A percentile compares a stretch with the other conserved stretches of the same genome.
Evolutionary conservation across 1,284 basidiomycete genomes (phyloP).

Genomic region (Anthracocystis panici-leucophaei): DNA sequence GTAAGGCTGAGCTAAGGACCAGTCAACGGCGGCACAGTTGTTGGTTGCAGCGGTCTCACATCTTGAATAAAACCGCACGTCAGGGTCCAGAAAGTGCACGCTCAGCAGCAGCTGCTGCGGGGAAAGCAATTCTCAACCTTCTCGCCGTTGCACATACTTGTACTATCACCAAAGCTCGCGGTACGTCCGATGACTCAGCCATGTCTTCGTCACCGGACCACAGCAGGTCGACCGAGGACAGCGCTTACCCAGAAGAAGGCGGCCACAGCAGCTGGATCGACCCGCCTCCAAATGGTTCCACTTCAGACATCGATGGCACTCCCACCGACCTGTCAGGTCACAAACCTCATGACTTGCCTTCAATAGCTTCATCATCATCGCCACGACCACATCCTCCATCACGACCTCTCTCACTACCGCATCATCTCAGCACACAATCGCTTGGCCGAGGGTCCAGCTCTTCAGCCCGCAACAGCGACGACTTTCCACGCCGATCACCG

Average conservation of each 20-base stretch:
- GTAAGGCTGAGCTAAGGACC: slow-evolving; percentile 9
- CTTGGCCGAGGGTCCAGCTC: slow-evolving; percentile 20
- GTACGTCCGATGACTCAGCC: slow-evolving; percentile 2
- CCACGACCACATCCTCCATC: background rate
- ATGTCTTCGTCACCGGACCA: slow-evolving; percentile 25
- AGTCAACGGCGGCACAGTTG: background rate
- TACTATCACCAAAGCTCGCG: background rate
- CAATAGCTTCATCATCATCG: slow-evolving; percentile 12
- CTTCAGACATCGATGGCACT: too few species aligned
- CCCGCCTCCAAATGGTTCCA: background rate
- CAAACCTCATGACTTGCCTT: background rate
- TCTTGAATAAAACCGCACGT: background rate
- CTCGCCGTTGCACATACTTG: background rate
- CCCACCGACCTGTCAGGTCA: background rate
- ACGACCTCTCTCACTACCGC: slow-evolving; percentile 16
- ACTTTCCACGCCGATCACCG: slow-evolving; percentile 24
- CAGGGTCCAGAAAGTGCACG: slow-evolving; percentile 6
- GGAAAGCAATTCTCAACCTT: slow-evolving; percentile 1
- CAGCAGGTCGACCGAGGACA: background rate
- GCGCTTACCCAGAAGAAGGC: slow-evolving; percentile 19
- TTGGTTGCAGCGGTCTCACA: background rate
- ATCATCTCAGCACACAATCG: slow-evolving; percentile 26
- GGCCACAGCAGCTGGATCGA: slow-evolving; percentile 40
- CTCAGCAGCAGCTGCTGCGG: background rate
- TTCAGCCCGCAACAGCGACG: slow-evolving; percentile 28